phyloP scores from a whole-genome alignment of 129 eudicot genomes.

The Flaveria brownii region DNA sequence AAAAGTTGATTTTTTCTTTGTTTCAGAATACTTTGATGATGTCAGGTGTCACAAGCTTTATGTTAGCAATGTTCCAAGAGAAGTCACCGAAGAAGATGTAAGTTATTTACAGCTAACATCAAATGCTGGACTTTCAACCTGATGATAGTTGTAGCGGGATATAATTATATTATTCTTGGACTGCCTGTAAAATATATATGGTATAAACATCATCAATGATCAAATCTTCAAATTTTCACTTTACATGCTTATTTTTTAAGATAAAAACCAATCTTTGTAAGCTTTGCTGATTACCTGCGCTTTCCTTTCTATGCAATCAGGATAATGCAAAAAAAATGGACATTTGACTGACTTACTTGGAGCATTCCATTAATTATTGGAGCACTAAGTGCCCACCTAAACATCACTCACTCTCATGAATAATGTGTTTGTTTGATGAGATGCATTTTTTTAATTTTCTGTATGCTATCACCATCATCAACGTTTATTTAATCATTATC shows the following conservation, averaged over 20 bases:
- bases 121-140: not conserved
- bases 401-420: constrained; percentile 10
- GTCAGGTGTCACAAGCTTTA: constrained; percentile 55
- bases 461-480: constrained; percentile 23
- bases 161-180: not conserved
- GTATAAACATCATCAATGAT: not conserved
- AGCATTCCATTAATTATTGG: constrained; percentile 22
- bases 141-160: constrained; percentile 13
- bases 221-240: constrained; percentile 12
- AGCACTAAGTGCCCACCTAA: constrained; percentile 3
- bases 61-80: constrained; percentile 56
- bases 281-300: not conserved
- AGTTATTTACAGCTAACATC: constrained; percentile 34
- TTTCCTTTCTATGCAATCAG: not conserved
- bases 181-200: not conserved
- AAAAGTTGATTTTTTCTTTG: constrained; percentile 16
- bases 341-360: constrained; percentile 16
- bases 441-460: not conserved
- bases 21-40: constrained; percentile 44
- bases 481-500: constrained; percentile 2
- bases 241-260: not conserved
- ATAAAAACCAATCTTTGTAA: constrained; percentile 1
- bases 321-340: not conserved
- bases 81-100: constrained; percentile 56
- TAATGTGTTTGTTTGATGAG: constrained; percentile 15